Base-by-base conservation (phyloP, 164 flowering plant genomes). In the Chloranthus sessilifolius region DNA sequence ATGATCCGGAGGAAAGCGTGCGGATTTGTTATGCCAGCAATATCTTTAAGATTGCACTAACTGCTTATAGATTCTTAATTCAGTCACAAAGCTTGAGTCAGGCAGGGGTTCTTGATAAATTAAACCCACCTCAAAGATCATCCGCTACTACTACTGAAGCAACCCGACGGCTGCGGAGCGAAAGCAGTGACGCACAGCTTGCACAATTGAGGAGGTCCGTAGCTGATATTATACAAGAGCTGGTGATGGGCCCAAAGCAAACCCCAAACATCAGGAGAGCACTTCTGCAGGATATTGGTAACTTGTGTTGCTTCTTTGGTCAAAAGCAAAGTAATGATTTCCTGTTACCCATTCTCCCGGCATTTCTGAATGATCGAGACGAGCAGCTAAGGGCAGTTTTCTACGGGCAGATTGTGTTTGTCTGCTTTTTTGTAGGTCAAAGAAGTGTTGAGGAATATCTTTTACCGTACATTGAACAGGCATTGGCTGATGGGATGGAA, bases 391-490 rank as follows among this genome's bases (percentile, higher is more conserved):
- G 88, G 69, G 77, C 89, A 21, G 83, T 87, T 53, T 94, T 94
- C 60, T 94, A 77, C 65, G 82, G 71, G 47, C 76, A 87, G 69
- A 87, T 94, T 37, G 74, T 82, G 27, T 87, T 77, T 68, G 99
- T 94, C 38, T 94, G 99, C 60, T 85, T 89, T 58, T 84, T 85
- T 79, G 92, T 94, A 43, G 99, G 99, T 9, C 81, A 87, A 67
- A 76, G 95, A 64, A 94, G 97, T 70, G 97, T 94, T 41, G 99
- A 94, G 61, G 97, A 94, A 58, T 94, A 89, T 70, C 99, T 94
- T 49, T 67, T 87, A 58, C 99, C 99, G 34, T 94, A 94, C 43
- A 84, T 94, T 66, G 97, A 89, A 66, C 99, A 94, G 56, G 95
- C 97, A 51, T 68, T 94, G 56, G 75, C 73, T 74, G 99, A 89